phyloP scores from a whole-genome alignment of 1,284 basidiomycete species.

The Cerrena zonata region DNA sequence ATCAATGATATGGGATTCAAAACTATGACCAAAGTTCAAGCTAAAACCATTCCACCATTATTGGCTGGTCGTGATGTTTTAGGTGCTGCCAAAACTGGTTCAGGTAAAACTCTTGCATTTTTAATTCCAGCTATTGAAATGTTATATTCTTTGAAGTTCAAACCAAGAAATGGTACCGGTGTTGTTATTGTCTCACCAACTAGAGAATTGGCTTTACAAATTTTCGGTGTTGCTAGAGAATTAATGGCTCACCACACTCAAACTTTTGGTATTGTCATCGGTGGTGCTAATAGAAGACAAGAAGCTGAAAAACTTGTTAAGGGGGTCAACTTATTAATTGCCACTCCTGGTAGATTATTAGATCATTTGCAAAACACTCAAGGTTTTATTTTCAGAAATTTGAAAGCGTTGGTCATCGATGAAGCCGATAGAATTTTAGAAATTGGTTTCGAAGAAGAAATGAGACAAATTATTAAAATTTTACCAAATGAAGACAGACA shows the following conservation, averaged over 20 bases:
- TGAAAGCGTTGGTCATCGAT: constrained; percentile 94
- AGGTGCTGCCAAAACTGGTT: constrained; percentile 95
- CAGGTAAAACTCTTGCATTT: constrained; percentile 96
- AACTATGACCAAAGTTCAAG: constrained; percentile 94
- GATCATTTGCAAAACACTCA: constrained; percentile 92
- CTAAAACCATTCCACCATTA: constrained; percentile 90
- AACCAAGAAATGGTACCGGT: constrained; percentile 97
- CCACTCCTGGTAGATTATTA: constrained; percentile 87
- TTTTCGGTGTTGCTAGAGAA: constrained; percentile 96
- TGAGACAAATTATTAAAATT: constrained; percentile 92
- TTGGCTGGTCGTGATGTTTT: constrained; percentile 95
- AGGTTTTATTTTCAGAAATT: constrained; percentile 92
- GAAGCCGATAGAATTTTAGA: constrained; percentile 98
- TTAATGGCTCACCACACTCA: constrained; percentile 94
- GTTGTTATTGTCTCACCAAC: constrained; percentile 95
- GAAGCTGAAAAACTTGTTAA: constrained; percentile 94
- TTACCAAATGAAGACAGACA: constrained; percentile 89
- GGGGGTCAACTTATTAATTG: constrained; percentile 93
- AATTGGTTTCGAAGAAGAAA: constrained; percentile 98
- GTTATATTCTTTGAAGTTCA: constrained; percentile 90
- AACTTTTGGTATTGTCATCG: constrained; percentile 97
- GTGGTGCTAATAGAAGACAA: constrained; percentile 90
- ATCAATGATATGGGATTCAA: constrained; percentile 87
- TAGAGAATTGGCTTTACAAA: constrained; percentile 93
- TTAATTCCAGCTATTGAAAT: constrained; percentile 92